Conservation (phyloP, 768 basidiomycete genomes). For the Pisolithus marmoratus region DNA sequence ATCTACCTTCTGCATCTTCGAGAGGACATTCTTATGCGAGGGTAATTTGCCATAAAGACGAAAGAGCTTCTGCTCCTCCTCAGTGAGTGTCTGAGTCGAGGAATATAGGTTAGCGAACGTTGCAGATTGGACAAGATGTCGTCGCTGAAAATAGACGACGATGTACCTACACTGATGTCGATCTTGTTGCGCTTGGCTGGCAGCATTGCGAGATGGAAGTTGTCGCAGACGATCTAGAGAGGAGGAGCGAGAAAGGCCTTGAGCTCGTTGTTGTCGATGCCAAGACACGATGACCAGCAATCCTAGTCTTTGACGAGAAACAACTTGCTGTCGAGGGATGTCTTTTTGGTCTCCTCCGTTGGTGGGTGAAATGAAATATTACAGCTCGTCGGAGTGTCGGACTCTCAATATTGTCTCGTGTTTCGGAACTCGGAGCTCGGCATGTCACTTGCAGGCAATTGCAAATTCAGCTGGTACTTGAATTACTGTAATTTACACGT, state of each 20-base stretch:
- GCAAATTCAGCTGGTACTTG: neutral
- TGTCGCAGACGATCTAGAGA: slow-evolving; percentile 9
- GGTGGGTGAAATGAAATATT: slow-evolving; percentile 13
- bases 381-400: slow-evolving; percentile 23
- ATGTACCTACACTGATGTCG: slow-evolving; percentile 77
- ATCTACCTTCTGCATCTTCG: slow-evolving; percentile 90
- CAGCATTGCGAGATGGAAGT: slow-evolving; percentile 47
- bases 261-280: neutral
- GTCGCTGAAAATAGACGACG: slow-evolving; percentile 6
- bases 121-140: neutral
- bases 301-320: neutral
- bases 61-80: slow-evolving; percentile 93
- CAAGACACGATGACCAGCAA: neutral
- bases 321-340: neutral
- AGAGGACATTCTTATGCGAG: slow-evolving; percentile 86
- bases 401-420: slow-evolving; percentile 11
- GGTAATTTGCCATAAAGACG: slow-evolving; percentile 93
- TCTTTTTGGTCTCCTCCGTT: slow-evolving; percentile 7
- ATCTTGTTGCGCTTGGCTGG: slow-evolving; percentile 85
- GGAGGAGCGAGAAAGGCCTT: slow-evolving; percentile 24
- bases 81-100: slow-evolving; percentile 59
- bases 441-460: slow-evolving; percentile 4
- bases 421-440: slow-evolving; percentile 3
- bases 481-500: neutral
- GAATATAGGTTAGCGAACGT: slow-evolving; percentile 15